These are phyloP conservation scores for Linderina pennispora DNA, from an alignment of 192 early-diverging fungal species.

Conservation along the genomic window DNA sequence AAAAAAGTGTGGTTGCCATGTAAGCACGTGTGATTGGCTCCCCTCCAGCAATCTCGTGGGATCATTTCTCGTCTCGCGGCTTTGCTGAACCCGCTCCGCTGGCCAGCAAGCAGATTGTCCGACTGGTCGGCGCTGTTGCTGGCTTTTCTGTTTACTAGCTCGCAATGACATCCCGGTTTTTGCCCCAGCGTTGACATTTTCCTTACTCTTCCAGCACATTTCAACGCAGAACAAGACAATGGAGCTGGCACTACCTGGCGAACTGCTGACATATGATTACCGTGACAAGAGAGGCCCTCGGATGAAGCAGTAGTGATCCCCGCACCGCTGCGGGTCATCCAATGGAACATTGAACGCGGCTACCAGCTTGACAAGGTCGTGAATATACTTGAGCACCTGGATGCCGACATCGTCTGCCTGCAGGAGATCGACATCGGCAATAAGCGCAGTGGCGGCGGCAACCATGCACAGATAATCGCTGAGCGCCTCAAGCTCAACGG, in stretches of 20 bases:
- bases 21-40: too few species aligned
- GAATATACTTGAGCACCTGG: slow-evolving; percentile 45
- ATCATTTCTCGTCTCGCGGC: too few species aligned
- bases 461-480: slow-evolving; percentile 61
- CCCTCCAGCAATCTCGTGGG: too few species aligned
- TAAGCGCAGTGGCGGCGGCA: slow-evolving; percentile 52
- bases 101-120: too few species aligned
- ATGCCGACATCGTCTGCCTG: slow-evolving; percentile 66
- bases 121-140: too few species aligned
- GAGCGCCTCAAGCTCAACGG: slow-evolving; percentile 53
- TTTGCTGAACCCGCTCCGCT: too few species aligned
- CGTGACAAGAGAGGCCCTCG: slow-evolving; percentile 4
- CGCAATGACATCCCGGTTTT: too few species aligned
- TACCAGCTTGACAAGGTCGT: slow-evolving; percentile 61
- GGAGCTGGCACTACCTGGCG: slow-evolving; percentile 35
- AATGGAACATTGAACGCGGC: slow-evolving; percentile 83
- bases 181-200: too few species aligned
- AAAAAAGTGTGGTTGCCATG: too few species aligned
- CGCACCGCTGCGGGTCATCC: slow-evolving; percentile 54
- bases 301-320: slow-evolving; percentile 8
- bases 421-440: slow-evolving; percentile 78
- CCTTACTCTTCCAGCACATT: too few species aligned
- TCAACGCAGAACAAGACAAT: slow-evolving; percentile 6
- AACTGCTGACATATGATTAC: slow-evolving; percentile 30
- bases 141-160: too few species aligned